Conservation (phyloP, 768 basidiomycete species). For the Mycena amicta region DNA sequence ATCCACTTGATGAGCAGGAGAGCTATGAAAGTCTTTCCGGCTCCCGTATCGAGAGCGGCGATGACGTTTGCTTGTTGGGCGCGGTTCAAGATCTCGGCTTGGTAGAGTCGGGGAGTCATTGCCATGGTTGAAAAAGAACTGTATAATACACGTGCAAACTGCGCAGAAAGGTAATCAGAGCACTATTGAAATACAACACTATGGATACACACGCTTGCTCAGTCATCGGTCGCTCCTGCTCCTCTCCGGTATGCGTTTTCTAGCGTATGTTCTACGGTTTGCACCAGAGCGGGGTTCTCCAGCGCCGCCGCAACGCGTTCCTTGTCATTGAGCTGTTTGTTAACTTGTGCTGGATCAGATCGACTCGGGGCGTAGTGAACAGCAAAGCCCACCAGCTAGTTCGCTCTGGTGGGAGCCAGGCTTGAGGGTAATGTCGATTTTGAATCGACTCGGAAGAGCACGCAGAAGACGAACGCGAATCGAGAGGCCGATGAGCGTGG, state of each 20-base stretch:
- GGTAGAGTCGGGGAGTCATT: slow-evolving; percentile 53
- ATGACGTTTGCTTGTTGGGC: slow-evolving; percentile 69
- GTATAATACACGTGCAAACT: no score
- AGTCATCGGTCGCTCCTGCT: slow-evolving; percentile 20
- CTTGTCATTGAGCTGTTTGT: slow-evolving; percentile 99
- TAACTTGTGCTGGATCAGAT: slow-evolving; percentile 55
- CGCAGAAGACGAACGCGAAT: slow-evolving; percentile 90
- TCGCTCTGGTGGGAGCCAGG: slow-evolving; percentile 97
- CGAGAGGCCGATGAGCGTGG: slow-evolving; percentile 95
- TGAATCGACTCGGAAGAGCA: slow-evolving; percentile 89
- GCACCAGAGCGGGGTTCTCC: slow-evolving; percentile 85
- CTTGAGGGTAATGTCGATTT: slow-evolving; percentile 90
- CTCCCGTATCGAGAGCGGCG: slow-evolving; percentile 75
- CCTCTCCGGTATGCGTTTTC: slow-evolving; percentile 37
- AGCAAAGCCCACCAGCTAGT: slow-evolving; percentile 62
- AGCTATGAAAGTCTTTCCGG: slow-evolving; percentile 78
- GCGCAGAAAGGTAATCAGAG: background rate
- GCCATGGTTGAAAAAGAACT: background rate
- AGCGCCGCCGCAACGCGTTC: slow-evolving; percentile 96
- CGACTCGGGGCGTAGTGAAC: background rate
- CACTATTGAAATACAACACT: slow-evolving; percentile 17
- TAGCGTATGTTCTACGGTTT: slow-evolving; percentile 78
- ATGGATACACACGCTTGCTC: slow-evolving; percentile 22
- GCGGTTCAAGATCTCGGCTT: slow-evolving; percentile 69
- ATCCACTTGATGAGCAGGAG: slow-evolving; percentile 80